These are phyloP conservation scores for Umbelopsis sp. DNA, from an alignment of 192 early-diverging fungal genomes.

Conservation along the genomic window DNA sequence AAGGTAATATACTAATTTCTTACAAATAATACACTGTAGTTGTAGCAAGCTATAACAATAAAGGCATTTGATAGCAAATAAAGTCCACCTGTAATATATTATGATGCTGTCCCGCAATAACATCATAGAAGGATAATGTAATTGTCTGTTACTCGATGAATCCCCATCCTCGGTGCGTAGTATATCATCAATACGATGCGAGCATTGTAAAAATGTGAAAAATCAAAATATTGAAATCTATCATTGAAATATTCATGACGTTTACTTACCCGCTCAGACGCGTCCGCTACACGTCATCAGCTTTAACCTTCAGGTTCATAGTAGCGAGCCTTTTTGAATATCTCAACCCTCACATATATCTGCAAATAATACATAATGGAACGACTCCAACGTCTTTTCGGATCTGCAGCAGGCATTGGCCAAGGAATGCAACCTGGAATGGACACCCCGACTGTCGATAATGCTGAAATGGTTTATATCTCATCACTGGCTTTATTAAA, in stretches of 20 bases:
- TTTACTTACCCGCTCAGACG: neutral
- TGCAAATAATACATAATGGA: slow-evolving; percentile 45
- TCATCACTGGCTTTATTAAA: slow-evolving; percentile 97
- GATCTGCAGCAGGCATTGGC: slow-evolving; percentile 50
- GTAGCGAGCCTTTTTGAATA: neutral
- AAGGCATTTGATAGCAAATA: too few species aligned
- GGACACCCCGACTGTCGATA: slow-evolving; percentile 95
- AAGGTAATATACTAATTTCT: too few species aligned
- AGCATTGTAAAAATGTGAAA: neutral
- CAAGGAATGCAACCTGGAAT: slow-evolving; percentile 60
- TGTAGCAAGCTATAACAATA: too few species aligned
- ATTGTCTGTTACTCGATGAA: too few species aligned
- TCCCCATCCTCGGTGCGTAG: too few species aligned
- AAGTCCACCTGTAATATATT: too few species aligned
- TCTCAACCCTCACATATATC: slow-evolving; percentile 15
- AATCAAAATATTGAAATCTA: neutral
- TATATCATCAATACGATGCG: neutral
- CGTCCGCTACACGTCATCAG: slow-evolving; percentile 15
- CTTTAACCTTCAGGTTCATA: neutral
- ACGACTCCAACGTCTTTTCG: slow-evolving; percentile 61
- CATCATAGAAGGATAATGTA: too few species aligned
- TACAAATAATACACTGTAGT: too few species aligned
- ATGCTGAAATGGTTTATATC: slow-evolving; percentile 98
- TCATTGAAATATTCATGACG: neutral
- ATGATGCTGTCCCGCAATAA: too few species aligned